Conservation (phyloP, 2,329 filamentous ascomycete species). For the Aureobasidium sp. region DNA sequence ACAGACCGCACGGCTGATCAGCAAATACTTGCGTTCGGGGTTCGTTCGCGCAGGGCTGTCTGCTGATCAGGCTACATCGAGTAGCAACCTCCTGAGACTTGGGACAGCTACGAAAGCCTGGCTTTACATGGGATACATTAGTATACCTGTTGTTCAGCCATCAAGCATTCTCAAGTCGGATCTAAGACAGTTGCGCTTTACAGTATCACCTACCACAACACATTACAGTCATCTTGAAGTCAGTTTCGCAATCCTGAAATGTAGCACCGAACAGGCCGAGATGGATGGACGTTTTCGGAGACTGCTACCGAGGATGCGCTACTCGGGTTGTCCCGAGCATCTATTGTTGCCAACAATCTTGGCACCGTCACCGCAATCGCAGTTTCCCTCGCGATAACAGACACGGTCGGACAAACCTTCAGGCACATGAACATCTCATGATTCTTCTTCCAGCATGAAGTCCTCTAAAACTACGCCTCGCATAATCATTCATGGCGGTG, state of each 20-base stretch:
- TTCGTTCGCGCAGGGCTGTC: not conserved
- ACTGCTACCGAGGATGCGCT: not conserved
- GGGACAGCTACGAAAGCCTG: not conserved
- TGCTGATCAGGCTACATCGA: no score
- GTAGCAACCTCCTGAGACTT: not conserved
- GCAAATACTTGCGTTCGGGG: not conserved
- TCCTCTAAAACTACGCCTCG: constrained; percentile 23
- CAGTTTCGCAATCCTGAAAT: not conserved
- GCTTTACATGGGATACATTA: not conserved
- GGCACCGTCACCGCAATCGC: not conserved
- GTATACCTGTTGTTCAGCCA: not conserved
- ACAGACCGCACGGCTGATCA: not conserved
- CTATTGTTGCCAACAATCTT: not conserved
- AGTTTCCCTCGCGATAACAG: not conserved
- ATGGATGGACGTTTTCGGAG: not conserved
- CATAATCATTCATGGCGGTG: constrained; percentile 42
- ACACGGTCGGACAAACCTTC: not conserved
- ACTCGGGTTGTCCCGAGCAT: not conserved
- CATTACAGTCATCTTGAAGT: not conserved
- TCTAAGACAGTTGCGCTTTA: not conserved
- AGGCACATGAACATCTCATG: not conserved
- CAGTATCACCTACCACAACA: not conserved
- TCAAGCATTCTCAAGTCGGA: not conserved
- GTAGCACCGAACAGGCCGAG: not conserved
- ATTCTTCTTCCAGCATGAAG: not conserved